Evolutionary conservation across 257 asterid genomes (phyloP).

Genomic region (Fraxinus cuspidata): DNA sequence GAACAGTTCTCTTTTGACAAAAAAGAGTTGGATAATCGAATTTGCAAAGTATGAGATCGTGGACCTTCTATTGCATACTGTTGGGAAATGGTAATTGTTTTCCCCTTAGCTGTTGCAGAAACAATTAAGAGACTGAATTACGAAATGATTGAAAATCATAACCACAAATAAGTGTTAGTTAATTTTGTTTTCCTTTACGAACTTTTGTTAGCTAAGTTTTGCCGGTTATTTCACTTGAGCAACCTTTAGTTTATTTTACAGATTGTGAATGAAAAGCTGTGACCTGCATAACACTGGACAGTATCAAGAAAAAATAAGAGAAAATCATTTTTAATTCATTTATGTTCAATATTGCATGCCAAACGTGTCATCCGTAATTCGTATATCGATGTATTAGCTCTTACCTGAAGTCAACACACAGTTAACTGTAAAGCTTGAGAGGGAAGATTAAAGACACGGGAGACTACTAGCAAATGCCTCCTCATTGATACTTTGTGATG

Average conservation of each 20-base stretch:
- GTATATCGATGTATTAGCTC: background rate
- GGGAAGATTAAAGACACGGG: background rate
- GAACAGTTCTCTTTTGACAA: background rate
- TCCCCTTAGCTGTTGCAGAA: background rate
- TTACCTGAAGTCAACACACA: too few species aligned
- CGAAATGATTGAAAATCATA: background rate
- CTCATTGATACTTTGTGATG: background rate
- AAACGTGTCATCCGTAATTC: background rate
- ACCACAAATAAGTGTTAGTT: background rate
- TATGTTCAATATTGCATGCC: background rate
- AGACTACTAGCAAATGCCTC: background rate
- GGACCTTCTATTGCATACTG: background rate
- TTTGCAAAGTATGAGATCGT: background rate
- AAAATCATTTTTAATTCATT: background rate
- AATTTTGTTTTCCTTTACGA: background rate
- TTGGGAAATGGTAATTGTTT: conserved; percentile 1
- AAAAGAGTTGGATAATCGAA: background rate
- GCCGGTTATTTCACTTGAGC: background rate
- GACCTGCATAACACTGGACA: background rate
- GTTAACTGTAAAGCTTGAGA: background rate
- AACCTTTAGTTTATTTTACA: background rate
- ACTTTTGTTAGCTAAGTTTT: background rate
- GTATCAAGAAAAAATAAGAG: background rate
- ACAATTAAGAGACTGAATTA: background rate
- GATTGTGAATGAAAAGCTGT: background rate